A percentile compares a stretch with the other conserved stretches of the same genome.
Conservation (phyloP, 1,284 basidiomycete species). For the Malassezia sympodialis region DNA sequence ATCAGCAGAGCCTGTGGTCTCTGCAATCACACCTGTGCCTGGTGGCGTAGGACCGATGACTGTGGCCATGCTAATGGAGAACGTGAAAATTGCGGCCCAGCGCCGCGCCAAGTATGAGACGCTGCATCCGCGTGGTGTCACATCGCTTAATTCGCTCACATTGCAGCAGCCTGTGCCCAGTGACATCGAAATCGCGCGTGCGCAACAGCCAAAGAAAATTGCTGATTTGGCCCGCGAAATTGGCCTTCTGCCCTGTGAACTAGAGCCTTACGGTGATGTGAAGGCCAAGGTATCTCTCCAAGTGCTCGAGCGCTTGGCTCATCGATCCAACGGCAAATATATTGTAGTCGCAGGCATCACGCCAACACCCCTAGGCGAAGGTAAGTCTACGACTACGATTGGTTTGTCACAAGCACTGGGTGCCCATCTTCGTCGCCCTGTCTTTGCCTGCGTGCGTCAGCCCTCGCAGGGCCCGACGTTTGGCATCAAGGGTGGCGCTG, state of each 20-base stretch:
- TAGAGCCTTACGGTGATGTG: conserved; percentile 89
- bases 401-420: conserved; percentile 93
- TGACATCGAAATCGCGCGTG: conserved; percentile 92
- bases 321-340: conserved; percentile 89
- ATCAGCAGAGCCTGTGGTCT: conserved; percentile 66
- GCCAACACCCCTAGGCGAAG: conserved; percentile 92
- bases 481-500: conserved; percentile 98
- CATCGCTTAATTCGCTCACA: conserved; percentile 69
- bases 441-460: conserved; percentile 97
- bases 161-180: conserved; percentile 64
- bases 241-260: conserved; percentile 72
- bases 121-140: conserved; percentile 54
- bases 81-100: conserved; percentile 73
- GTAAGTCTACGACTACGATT: conserved; percentile 97
- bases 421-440: conserved; percentile 79
- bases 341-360: conserved; percentile 96
- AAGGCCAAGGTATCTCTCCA: conserved; percentile 94
- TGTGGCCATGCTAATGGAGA: conserved; percentile 95
- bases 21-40: conserved; percentile 90
- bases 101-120: conserved; percentile 67
- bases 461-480: conserved; percentile 98
- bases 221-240: conserved; percentile 76
- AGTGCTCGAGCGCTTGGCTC: conserved; percentile 71
- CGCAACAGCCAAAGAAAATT: conserved; percentile 85
- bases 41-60: conserved; percentile 96